A percentile compares a stretch with the other conserved stretches of the same genome.
phyloP scores from a whole-genome alignment of 345 rosid species.

The Combretum micranthum region DNA sequence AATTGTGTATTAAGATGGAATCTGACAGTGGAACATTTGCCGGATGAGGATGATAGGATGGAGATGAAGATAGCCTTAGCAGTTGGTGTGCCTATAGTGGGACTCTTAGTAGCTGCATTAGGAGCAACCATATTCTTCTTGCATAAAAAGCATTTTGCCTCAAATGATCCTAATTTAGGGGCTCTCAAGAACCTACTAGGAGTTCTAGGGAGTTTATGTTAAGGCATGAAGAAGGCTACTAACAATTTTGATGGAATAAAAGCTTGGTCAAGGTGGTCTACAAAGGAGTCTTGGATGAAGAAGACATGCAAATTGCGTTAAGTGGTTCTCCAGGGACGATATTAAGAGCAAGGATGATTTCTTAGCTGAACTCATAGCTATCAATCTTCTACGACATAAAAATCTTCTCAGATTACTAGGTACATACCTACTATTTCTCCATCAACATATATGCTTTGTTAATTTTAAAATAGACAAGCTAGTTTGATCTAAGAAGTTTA shows the following conservation, averaged over 20 bases:
- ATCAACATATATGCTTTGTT: neutral
- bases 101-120: constrained; percentile 7
- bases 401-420: constrained; percentile 41
- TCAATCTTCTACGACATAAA: constrained; percentile 47
- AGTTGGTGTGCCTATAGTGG: constrained; percentile 20
- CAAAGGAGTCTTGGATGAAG: constrained; percentile 18
- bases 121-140: constrained; percentile 8
- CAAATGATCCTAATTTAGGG: constrained; percentile 22
- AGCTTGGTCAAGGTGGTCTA: constrained; percentile 45
- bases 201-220: constrained; percentile 36
- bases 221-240: constrained; percentile 35
- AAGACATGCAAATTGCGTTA: constrained; percentile 29
- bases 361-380: constrained; percentile 40
- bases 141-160: constrained; percentile 14
- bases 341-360: constrained; percentile 45
- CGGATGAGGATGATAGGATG: neutral
- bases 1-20: constrained; percentile 37
- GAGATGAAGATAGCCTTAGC: constrained; percentile 19
- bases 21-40: constrained; percentile 28
- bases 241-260: constrained; percentile 25
- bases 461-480: neutral
- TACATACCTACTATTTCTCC: constrained; percentile 7
- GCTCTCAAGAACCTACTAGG: constrained; percentile 45
- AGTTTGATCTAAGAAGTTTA: neutral
- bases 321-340: constrained; percentile 39